Evolutionary conservation across 441 rosid species (phyloP).

Genomic region (Adansonia grandidieri): DNA sequence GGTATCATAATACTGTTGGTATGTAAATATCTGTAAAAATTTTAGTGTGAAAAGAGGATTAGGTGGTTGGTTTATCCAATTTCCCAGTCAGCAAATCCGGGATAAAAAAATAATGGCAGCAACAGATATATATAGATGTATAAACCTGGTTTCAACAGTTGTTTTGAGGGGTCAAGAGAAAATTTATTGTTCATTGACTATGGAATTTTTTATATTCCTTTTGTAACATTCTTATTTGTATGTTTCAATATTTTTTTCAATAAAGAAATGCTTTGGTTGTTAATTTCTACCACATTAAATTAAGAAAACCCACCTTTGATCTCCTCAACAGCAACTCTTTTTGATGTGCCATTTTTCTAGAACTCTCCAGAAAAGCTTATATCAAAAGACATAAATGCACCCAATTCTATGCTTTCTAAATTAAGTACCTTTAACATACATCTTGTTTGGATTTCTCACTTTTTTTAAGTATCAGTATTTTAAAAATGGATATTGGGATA

Average conservation of each 20-base stretch:
- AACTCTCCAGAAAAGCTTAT: neutral
- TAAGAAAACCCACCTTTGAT: neutral
- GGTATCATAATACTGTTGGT: constrained; percentile 32
- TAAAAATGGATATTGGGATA: too few species aligned
- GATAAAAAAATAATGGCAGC: constrained; percentile 24
- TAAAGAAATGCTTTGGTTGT: constrained; percentile 30
- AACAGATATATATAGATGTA: neutral
- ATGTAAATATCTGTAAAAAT: constrained; percentile 24
- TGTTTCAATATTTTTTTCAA: constrained; percentile 28
- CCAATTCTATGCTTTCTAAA: too few species aligned
- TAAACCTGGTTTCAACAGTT: constrained; percentile 17
- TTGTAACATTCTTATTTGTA: constrained; percentile 32
- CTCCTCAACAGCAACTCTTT: neutral
- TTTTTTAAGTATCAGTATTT: neutral
- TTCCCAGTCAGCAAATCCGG: neutral
- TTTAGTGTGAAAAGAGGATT: neutral
- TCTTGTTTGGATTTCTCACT: too few species aligned
- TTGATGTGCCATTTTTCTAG: neutral
- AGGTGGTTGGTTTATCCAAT: constrained; percentile 4
- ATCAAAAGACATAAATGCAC: too few species aligned
- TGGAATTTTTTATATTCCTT: constrained; percentile 28
- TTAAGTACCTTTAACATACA: too few species aligned
- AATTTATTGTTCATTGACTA: constrained; percentile 29
- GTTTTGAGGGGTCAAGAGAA: constrained; percentile 12
- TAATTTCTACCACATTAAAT: neutral